phyloP scores from a whole-genome alignment of 2,329 filamentous ascomycete species.

The Paramyrothecium roridum region DNA sequence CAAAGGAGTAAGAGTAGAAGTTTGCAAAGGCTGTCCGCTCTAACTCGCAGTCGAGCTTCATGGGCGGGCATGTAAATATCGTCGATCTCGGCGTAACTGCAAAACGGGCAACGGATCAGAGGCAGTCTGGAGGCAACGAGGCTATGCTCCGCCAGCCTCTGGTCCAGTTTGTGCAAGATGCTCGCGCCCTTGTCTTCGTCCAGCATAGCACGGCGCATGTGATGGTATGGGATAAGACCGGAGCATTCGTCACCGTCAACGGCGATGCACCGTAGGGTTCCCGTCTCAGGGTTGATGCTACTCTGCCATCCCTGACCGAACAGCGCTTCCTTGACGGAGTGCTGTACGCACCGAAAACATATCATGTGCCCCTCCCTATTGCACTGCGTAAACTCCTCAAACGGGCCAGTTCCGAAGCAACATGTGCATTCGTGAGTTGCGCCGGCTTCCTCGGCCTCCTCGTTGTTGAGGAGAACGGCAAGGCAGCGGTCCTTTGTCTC shows the following conservation, averaged over 20 bases:
- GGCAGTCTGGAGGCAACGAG: conserved; percentile 71
- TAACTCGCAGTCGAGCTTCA: conserved; percentile 54
- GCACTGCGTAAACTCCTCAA: conserved; percentile 75
- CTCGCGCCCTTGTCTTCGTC: conserved; percentile 68
- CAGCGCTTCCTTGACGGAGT: conserved; percentile 79
- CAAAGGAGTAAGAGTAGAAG: conserved; percentile 49
- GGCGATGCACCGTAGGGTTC: conserved; percentile 81
- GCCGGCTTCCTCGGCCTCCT: conserved; percentile 55
- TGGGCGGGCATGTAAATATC: conserved; percentile 62
- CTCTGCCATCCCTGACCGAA: conserved; percentile 91
- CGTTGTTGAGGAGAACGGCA: conserved; percentile 51
- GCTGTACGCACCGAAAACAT: conserved; percentile 79
- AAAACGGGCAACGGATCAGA: conserved; percentile 84
- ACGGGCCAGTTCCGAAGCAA: conserved; percentile 68
- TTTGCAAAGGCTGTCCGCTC: conserved; percentile 46
- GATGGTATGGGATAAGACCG: conserved; percentile 67
- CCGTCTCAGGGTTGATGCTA: conserved; percentile 68
- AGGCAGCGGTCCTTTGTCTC: conserved; percentile 50
- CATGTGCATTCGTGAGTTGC: conserved; percentile 70
- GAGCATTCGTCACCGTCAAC: conserved; percentile 67
- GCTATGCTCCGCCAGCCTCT: conserved; percentile 72
- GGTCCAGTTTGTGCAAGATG: conserved; percentile 71
- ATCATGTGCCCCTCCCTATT: conserved; percentile 66
- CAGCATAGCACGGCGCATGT: conserved; percentile 70
- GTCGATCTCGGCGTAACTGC: conserved; percentile 86